Conservation (phyloP, 768 basidiomycete species). For the Phanerochaete sordida region DNA sequence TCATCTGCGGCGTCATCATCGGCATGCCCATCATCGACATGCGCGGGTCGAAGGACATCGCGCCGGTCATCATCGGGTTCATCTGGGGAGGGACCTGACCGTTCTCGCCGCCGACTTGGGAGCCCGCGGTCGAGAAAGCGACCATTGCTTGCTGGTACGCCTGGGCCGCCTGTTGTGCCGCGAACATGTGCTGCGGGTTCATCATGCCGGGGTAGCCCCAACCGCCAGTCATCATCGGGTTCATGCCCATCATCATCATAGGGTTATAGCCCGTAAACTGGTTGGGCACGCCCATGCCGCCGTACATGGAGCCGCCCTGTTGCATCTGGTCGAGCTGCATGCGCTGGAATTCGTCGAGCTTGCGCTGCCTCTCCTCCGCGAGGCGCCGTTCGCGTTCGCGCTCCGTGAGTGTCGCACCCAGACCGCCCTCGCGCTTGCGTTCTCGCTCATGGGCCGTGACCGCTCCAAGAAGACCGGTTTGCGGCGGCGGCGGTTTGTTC, state of each 20-base stretch:
- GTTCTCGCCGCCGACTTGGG: constrained; percentile 61
- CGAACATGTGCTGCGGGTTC: constrained; percentile 78
- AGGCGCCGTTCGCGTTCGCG: constrained; percentile 89
- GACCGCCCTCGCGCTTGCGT: constrained; percentile 89
- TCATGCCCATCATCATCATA: constrained; percentile 71
- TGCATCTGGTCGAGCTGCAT: constrained; percentile 91
- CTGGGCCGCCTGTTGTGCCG: constrained; percentile 81
- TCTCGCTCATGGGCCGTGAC: constrained; percentile 95
- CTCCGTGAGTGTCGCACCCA: constrained; percentile 93
- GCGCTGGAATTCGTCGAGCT: constrained; percentile 86
- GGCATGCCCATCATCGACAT: constrained; percentile 83
- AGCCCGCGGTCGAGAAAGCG: constrained; percentile 72
- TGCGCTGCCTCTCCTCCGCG: constrained; percentile 90
- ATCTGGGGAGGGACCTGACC: constrained; percentile 36
- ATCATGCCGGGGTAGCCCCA: constrained; percentile 55
- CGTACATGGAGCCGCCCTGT: constrained; percentile 71
- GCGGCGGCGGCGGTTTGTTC: constrained; percentile 89
- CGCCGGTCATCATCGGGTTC: constrained; percentile 58
- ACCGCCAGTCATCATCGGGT: constrained; percentile 56
- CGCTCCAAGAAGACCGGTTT: constrained; percentile 92
- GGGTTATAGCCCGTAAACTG: constrained; percentile 51
- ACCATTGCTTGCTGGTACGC: constrained; percentile 91
- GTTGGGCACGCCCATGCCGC: constrained; percentile 37
- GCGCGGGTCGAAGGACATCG: constrained; percentile 63
- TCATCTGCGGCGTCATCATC: constrained; percentile 56